Percentiles rank a stretch among this genome's conserved stretches.
Evolutionary conservation across 2,329 filamentous ascomycete genomes (phyloP).

Genomic region (Ustulina deusta): DNA sequence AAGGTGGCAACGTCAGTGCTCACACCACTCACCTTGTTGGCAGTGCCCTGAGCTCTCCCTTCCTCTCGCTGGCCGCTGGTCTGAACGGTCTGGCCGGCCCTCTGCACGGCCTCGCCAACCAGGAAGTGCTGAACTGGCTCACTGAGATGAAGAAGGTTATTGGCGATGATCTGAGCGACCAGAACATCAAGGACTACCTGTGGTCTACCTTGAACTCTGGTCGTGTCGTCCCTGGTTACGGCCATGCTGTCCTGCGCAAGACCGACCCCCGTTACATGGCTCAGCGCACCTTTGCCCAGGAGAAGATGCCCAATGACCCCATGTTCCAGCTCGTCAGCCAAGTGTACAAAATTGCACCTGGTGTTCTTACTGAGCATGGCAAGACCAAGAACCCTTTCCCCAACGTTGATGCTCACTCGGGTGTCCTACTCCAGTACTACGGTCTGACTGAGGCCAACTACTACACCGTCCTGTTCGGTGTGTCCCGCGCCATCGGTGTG

Average conservation of each 20-base stretch:
- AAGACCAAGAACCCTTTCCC: slow-evolving; percentile 99
- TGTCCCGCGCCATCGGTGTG: slow-evolving; percentile 97
- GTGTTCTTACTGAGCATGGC: slow-evolving; percentile 98
- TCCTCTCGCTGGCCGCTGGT: slow-evolving; percentile 95
- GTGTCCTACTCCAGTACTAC: slow-evolving; percentile 99
- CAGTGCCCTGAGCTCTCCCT: slow-evolving; percentile 94
- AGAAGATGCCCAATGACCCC: slow-evolving; percentile 94
- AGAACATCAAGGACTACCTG: slow-evolving; percentile 98
- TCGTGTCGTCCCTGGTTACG: slow-evolving; percentile 97
- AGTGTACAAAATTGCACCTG: slow-evolving; percentile 99
- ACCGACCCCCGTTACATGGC: slow-evolving; percentile 99
- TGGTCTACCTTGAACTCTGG: slow-evolving; percentile 97
- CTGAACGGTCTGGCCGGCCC: slow-evolving; percentile 98
- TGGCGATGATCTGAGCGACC: slow-evolving; percentile 94
- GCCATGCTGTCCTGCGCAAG: slow-evolving; percentile 99
- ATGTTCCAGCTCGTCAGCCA: slow-evolving; percentile 99
- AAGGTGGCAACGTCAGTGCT: slow-evolving; percentile 98
- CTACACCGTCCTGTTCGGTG: slow-evolving; percentile 99
- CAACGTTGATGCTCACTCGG: slow-evolving; percentile 98
- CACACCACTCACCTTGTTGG: slow-evolving; percentile 99
- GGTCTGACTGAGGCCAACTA: slow-evolving; percentile 98
- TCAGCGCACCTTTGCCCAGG: slow-evolving; percentile 94
- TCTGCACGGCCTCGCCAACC: slow-evolving; percentile 98
- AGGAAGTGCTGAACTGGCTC: slow-evolving; percentile 99
- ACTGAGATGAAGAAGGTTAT: slow-evolving; percentile 97